Base-by-base conservation (phyloP, 2,329 filamentous ascomycete species). In the Cryphonectria japonica region DNA sequence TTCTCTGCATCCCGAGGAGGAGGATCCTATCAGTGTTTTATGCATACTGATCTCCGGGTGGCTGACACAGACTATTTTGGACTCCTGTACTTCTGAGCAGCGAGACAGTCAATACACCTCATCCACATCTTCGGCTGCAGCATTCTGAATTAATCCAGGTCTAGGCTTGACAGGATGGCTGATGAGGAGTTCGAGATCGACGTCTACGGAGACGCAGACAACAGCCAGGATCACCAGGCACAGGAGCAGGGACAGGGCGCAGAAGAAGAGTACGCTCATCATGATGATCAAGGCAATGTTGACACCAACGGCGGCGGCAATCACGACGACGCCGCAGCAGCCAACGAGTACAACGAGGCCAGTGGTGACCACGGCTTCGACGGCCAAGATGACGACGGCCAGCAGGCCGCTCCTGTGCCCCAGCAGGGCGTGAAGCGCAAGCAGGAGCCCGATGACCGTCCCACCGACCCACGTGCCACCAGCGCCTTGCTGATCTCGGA, bases 401-500 rank as follows among this genome's bases (percentile, higher is more conserved):
- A 84, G 41, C 9, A 62, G 1, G 66, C 57, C 16, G 13, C 68
- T 11, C 37, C 72, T 37, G 54, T 43, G 3, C 83, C 83, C 57
- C 83, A 84, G 69, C 86, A 90, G 75, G 88, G 88, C 14, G 83
- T 85, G 8, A 91, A 91, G 81, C 83, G 88, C 70, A 91, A 90
- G 79, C 85, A 86, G 68, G 86, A 84, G 13, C 87, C 87, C 2
- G 88, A 89, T 71, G 87, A 89, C 39, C 79, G 88, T 34, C 85
- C 86, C 4, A 83, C 90, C 66, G 89, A 91, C 73, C 84, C 86
- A 2, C 83, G 83, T 69, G 88, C 89, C 1, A 91, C 88, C 1
- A 85, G 90, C 34, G 94, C 95, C 0, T 83, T 98, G 41, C 89
- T 97, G 80, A 89, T 98, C 68, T 95, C 93, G 2, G 96, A 98